phyloP scores from a whole-genome alignment of 306 rosid genomes.

The Lathyrus sativus region DNA sequence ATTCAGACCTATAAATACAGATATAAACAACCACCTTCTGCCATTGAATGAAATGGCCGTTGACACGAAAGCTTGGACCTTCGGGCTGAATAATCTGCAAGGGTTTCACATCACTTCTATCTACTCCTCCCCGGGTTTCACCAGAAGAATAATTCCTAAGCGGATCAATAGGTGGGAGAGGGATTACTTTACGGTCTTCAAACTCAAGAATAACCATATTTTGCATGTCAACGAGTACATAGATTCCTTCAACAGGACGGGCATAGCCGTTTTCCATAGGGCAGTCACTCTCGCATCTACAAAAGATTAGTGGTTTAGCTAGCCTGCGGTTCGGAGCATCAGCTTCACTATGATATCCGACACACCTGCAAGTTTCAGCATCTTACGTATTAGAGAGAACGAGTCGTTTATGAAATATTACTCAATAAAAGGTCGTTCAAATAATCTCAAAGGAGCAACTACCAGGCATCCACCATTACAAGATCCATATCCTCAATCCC shows the following conservation, averaged over 20 bases:
- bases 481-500: conserved; percentile 91
- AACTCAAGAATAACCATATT: conserved; percentile 79
- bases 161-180: conserved; percentile 84
- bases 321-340: conserved; percentile 87
- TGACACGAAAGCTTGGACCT: conserved; percentile 82
- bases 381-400: conserved; percentile 3
- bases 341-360: conserved; percentile 76
- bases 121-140: conserved; percentile 83
- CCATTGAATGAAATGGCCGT: conserved; percentile 76
- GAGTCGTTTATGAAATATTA: background rate
- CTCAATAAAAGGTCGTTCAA: background rate
- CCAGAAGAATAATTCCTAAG: conserved; percentile 73
- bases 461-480: conserved; percentile 90
- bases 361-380: conserved; percentile 53
- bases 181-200: conserved; percentile 79
- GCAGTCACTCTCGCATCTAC: conserved; percentile 85
- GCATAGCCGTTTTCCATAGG: conserved; percentile 90
- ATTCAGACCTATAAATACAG: background rate
- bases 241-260: conserved; percentile 85
- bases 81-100: conserved; percentile 76
- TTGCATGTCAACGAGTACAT: conserved; percentile 78
- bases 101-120: conserved; percentile 81
- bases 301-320: conserved; percentile 77
- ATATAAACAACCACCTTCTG: conserved; percentile 59
- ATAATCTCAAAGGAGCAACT: conserved; percentile 30